Base-by-base conservation (phyloP, 2,329 filamentous ascomycete genomes). In the Colletotrichum godetiae region DNA sequence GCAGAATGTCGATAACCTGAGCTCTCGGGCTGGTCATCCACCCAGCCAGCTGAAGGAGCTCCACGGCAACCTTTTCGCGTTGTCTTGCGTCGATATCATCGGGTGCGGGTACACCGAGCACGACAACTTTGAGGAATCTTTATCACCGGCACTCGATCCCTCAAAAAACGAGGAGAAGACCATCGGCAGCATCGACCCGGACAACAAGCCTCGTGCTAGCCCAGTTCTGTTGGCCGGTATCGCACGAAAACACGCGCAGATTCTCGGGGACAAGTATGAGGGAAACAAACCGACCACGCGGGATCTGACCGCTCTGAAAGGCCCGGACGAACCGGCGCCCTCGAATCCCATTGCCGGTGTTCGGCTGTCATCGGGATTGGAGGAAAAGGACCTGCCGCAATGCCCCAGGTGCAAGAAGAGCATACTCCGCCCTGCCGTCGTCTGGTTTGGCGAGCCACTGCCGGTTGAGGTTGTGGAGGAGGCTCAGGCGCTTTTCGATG, bases 391-490 rank as follows among this genome's bases (percentile, higher is more conserved):
- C 19, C 84, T 93, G 1, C 92, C 92, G 2, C 84, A 86, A 67
- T 93, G 92, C 76, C 91, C 91, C 0, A 79, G 87, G 75, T 80
- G 91, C 80, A 84, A 86, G 67, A 81, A 80, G 13, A 86, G 88
- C 13, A 82, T 93, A 8, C 85, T 93, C 5, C 87, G 92, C 6
- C 92, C 92, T 0, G 90, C 89, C 10, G 91, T 93, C 0, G 91
- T 93, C 4, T 93, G 92, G 92, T 93, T 93, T 76, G 89, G 89
- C 37, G 92, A 93, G 79, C 67, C 79, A 12, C 82, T 93, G 3
- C 89, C 91, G 0, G 73, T 76, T 4, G 79, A 87, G 13, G 87
- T 89, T 2, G 76, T 92, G 1, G 68, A 82, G 0, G 81, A 83
- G 12, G 86, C 92, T 5, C 86, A 92, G 46, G 77, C 83, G 0